A percentile compares a stretch with the other conserved stretches of the same genome.
phyloP scores from a whole-genome alignment of 139 green algal species.

The Volvox reticuliferus region DNA sequence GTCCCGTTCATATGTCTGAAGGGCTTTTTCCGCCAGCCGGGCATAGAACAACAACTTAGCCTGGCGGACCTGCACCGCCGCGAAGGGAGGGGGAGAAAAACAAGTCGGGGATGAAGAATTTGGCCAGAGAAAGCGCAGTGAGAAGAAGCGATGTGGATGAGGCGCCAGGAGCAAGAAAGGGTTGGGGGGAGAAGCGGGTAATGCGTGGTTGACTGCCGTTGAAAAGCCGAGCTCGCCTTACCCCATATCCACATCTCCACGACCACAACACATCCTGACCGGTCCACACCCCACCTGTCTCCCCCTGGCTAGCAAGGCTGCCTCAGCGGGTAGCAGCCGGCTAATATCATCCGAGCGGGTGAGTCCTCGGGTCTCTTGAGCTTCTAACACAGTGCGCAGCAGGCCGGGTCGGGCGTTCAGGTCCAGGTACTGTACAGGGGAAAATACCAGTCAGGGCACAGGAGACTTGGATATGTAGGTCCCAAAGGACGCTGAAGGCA shows the following conservation, averaged over 20 bases:
- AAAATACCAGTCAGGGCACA: not conserved
- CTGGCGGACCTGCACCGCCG: constrained; percentile 59
- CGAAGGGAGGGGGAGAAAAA: not conserved
- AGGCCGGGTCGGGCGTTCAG: constrained; percentile 78
- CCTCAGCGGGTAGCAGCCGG: constrained; percentile 83
- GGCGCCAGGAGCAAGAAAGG: no score
- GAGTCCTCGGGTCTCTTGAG: constrained; percentile 89
- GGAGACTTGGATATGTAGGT: not conserved
- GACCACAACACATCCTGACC: no score
- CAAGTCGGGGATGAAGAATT: not conserved
- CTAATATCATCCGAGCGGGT: constrained; percentile 89
- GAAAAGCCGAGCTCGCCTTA: no score
- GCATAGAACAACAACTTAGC: constrained; percentile 92
- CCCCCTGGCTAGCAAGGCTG: constrained; percentile 8
- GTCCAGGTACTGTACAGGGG: constrained; percentile 69
- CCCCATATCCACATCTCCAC: no score
- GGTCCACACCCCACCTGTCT: constrained; percentile 2
- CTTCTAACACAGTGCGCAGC: constrained; percentile 85
- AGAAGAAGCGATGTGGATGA: no score
- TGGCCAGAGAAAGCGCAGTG: no score
- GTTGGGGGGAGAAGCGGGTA: no score
- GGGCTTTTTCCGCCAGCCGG: constrained; percentile 85
- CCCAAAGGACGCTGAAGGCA: not conserved
- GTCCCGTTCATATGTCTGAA: constrained; percentile 90
- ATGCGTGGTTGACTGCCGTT: no score